Evolutionary conservation across 768 basidiomycete genomes (phyloP).

Genomic region (Tricholoma furcatifolium): DNA sequence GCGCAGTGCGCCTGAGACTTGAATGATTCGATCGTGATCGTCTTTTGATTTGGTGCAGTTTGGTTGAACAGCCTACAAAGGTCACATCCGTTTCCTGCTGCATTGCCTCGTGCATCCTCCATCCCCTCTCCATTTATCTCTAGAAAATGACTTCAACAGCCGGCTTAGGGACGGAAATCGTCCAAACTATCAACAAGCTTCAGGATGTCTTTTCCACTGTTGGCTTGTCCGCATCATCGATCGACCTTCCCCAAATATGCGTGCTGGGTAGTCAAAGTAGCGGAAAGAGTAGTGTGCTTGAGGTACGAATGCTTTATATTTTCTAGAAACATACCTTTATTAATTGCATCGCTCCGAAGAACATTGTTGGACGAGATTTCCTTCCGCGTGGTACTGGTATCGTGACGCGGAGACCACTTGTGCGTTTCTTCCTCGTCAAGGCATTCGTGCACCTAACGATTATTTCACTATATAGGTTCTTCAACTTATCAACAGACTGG

Average conservation of each 20-base stretch:
- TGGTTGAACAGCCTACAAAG: constrained; percentile 13
- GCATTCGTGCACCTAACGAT: background rate
- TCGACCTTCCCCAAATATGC: constrained; percentile 92
- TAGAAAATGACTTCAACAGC: constrained; percentile 53
- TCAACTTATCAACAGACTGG: constrained; percentile 89
- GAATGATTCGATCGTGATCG: background rate
- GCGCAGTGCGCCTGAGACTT: background rate
- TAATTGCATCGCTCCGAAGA: constrained; percentile 43
- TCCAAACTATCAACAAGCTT: constrained; percentile 80
- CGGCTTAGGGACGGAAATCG: constrained; percentile 81
- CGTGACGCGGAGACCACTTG: constrained; percentile 94
- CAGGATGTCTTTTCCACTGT: constrained; percentile 89
- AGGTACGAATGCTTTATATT: constrained; percentile 46
- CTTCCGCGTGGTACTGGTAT: constrained; percentile 98
- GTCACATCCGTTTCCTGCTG: constrained; percentile 10
- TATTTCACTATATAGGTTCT: constrained; percentile 55
- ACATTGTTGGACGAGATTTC: constrained; percentile 98
- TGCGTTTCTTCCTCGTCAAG: constrained; percentile 33
- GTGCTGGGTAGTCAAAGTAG: constrained; percentile 91
- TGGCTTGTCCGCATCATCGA: constrained; percentile 71
- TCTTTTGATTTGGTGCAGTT: constrained; percentile 18
- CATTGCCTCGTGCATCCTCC: constrained; percentile 9
- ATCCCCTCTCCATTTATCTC: constrained; percentile 16
- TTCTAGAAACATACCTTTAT: constrained; percentile 7
- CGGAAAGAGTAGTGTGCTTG: constrained; percentile 90